phyloP scores from a whole-genome alignment of 1,284 basidiomycete species.

The Phellinidium pouzarii region DNA sequence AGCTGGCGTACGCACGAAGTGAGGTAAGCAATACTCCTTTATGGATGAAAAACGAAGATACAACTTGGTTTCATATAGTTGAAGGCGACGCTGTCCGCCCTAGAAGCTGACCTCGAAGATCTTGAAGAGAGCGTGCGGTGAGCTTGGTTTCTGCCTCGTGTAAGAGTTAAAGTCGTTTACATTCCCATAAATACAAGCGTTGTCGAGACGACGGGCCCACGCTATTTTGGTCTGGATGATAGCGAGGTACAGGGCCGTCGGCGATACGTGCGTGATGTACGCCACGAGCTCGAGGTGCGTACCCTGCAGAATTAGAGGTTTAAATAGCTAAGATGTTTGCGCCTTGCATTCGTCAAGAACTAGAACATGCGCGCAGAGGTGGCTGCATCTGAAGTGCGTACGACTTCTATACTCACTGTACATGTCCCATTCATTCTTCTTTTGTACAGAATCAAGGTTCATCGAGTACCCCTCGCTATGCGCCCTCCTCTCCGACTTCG shows the following conservation, averaged over 20 bases:
- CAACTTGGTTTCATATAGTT: conserved; percentile 40
- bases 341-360: conserved; percentile 22
- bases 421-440: neutral
- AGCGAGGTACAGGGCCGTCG: conserved; percentile 66
- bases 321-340: conserved; percentile 9
- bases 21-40: conserved; percentile 42
- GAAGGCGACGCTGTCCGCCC: conserved; percentile 62
- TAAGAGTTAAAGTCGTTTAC: neutral
- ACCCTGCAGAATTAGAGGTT: conserved; percentile 15
- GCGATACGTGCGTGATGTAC: conserved; percentile 68
- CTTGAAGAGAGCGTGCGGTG: conserved; percentile 83
- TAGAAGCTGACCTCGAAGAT: conserved; percentile 83
- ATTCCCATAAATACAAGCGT: conserved; percentile 39
- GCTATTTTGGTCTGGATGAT: conserved; percentile 77
- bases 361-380: conserved; percentile 21
- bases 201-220: conserved; percentile 74
- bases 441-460: neutral
- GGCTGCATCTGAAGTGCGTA: conserved; percentile 27
- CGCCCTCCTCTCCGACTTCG: conserved; percentile 13
- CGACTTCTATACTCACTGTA: neutral
- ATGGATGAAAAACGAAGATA: neutral
- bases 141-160: conserved; percentile 19
- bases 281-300: conserved; percentile 72
- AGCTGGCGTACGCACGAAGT: conserved; percentile 64
- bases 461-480: conserved; percentile 4